These are phyloP conservation scores for Tulasnella sp. DNA, from an alignment of 768 basidiomycete genomes.

Conservation along the genomic window DNA sequence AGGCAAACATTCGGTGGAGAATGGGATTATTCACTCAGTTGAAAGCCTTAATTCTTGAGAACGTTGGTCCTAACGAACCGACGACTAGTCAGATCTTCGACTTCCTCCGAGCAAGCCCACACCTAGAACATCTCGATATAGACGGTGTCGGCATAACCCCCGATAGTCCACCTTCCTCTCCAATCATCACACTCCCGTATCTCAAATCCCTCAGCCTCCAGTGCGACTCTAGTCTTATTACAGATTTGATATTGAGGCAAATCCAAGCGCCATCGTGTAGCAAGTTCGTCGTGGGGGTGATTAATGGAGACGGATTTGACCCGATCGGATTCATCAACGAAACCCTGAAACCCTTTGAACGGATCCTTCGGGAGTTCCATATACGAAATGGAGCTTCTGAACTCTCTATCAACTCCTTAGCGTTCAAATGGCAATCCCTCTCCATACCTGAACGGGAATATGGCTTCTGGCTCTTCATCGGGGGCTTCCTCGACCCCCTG, in stretches of 20 bases:
- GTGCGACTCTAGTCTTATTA: neutral
- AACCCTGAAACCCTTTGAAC: neutral
- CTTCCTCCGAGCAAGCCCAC: neutral
- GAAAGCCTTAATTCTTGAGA: neutral
- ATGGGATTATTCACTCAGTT: neutral
- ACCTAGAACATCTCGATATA: neutral
- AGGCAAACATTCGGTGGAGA: neutral
- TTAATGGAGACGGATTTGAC: neutral
- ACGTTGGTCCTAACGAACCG: neutral
- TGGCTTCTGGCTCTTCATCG: neutral
- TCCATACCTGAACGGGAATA: neutral
- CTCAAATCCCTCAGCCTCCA: neutral
- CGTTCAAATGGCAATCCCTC: neutral
- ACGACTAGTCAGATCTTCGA: neutral
- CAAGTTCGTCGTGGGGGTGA: neutral
- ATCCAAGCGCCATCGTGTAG: neutral
- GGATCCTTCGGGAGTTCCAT: neutral
- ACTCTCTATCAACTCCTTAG: neutral
- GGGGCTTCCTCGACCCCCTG: neutral
- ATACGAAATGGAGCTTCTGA: neutral
- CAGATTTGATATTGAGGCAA: neutral
- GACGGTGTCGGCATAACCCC: neutral
- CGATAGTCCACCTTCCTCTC: neutral
- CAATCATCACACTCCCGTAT: neutral
- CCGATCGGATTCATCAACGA: neutral